Base-by-base conservation (phyloP, 495 filamentous ascomycete species). In the Talaromyces nanjingensis region DNA sequence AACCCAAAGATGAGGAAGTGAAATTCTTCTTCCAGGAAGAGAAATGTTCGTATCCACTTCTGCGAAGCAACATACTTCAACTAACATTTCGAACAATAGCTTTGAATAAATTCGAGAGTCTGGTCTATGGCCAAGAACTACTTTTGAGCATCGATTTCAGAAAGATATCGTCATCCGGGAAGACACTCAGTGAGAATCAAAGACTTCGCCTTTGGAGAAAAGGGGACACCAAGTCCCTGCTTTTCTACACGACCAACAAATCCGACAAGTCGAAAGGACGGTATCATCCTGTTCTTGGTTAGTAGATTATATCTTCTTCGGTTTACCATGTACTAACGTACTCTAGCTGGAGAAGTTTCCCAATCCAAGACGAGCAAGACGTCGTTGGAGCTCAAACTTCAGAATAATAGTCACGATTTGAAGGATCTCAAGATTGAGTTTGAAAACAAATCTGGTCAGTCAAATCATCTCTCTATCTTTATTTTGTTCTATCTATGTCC, bases 51-150 rank as follows among this genome's bases (percentile, higher is more conserved):
- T 63, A 33, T 34, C 42, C 11, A 18, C 18, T 8, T 9, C 45
- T 31, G 12, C 14, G n/a, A 37, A 34, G 0, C 5, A 6, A 20
- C n/a, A 14, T 8, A n/a, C 16, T 6, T 20, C 29, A 20, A 9
- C 56, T 59, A 20, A 59, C n/a, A 33, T 18, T 57, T 18, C n/a
- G n/a, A 9, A 0, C 29, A 4, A n/a, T n/a, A 53, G 52, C 61
- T 22, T 34, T 63, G 24, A 63, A 54, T 14, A 27, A 34, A 22
- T 64, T 64, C 18, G 49, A 64, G 52, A 29, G 29, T 20, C 11
- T 64, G 20, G 54, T 64, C 2, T 64, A 64, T 31, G 62, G 53
- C n/a, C 62, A 64, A 53, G 37, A 58, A 1, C 54, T 64, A 6
- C 9, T 42, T 1, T 45, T 64, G 4, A 42, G 25, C n/a, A 20